phyloP scores from a whole-genome alignment of 73 alveolate species.

The Effrenium voratum region DNA sequence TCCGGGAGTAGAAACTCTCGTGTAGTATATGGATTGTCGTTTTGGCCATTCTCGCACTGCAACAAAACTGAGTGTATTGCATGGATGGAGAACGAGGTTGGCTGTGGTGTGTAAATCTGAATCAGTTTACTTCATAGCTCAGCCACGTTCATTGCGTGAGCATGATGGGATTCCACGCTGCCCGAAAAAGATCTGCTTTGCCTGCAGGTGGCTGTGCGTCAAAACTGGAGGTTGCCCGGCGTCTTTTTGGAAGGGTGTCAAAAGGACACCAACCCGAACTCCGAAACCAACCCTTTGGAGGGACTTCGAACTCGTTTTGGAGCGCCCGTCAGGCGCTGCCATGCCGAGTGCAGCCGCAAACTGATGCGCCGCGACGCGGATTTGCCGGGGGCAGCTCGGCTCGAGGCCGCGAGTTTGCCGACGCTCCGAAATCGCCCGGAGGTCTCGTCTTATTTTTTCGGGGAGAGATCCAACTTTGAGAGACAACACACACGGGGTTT shows the following conservation, averaged over 20 bases:
- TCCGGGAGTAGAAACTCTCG: too few species aligned
- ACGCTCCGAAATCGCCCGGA: not conserved
- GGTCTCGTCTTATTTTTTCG: not conserved
- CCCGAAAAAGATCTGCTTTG: not conserved
- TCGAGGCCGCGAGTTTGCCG: too few species aligned
- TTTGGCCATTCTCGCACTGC: too few species aligned
- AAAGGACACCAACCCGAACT: not conserved
- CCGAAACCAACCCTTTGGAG: not conserved
- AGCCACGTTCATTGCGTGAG: not conserved
- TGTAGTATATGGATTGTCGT: too few species aligned
- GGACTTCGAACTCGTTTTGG: not conserved
- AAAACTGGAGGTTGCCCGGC: not conserved
- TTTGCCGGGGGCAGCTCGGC: not conserved
- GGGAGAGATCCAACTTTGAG: not conserved
- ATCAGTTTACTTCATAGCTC: not conserved
- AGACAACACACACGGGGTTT: not conserved
- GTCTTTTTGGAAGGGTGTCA: too few species aligned
- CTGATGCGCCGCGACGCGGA: slow-evolving; percentile 36
- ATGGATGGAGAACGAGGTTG: not conserved
- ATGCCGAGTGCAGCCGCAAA: slow-evolving; percentile 37
- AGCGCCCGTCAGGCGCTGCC: slow-evolving; percentile 20
- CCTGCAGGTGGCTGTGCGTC: too few species aligned
- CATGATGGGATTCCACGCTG: not conserved
- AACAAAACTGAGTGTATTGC: not conserved
- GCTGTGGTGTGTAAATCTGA: not conserved